Evolutionary conservation across 1,139 yeast genomes (phyloP).

Genomic region (Kurtzmaniella quercitrusa): DNA sequence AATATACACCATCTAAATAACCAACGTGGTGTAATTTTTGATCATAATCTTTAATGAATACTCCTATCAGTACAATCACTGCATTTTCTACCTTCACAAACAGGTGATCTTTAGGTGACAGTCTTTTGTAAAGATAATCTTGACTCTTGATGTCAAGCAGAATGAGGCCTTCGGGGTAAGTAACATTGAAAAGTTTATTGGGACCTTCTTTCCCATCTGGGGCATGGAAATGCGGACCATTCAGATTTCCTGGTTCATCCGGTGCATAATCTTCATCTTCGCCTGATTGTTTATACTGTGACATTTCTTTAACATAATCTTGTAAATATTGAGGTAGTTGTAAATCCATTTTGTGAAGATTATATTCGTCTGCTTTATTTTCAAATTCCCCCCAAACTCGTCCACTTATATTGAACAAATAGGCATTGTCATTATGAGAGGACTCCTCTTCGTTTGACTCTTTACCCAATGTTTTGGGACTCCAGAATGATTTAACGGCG

Average conservation of each 20-base stretch:
- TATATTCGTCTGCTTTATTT: slow-evolving; percentile 12
- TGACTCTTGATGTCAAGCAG: slow-evolving; percentile 18
- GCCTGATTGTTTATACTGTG: slow-evolving; percentile 16
- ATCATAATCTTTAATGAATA: slow-evolving; percentile 31
- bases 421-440: slow-evolving; percentile 19
- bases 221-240: slow-evolving; percentile 22
- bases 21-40: slow-evolving; percentile 45
- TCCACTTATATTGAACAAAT: slow-evolving; percentile 50
- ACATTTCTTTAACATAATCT: slow-evolving; percentile 27
- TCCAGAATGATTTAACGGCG: slow-evolving; percentile 49
- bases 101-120: slow-evolving; percentile 11
- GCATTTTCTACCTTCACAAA: slow-evolving; percentile 26
- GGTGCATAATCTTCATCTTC: slow-evolving; percentile 20
- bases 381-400: slow-evolving; percentile 42
- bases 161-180: slow-evolving; percentile 23
- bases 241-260: slow-evolving; percentile 1
- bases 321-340: slow-evolving; percentile 41
- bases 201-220: slow-evolving; percentile 7
- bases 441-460: slow-evolving; percentile 8
- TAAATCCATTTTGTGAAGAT: slow-evolving; percentile 17
- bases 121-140: slow-evolving; percentile 22
- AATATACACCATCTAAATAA: slow-evolving; percentile 62
- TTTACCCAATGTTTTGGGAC: slow-evolving; percentile 16
- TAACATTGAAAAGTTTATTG: slow-evolving; percentile 26
- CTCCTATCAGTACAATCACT: slow-evolving; percentile 22